Percentiles rank a stretch among this genome's conserved stretches.
These are phyloP conservation scores for Phytophthora pini DNA, from an alignment of 352 stramenopile species.

Conservation along the genomic window DNA sequence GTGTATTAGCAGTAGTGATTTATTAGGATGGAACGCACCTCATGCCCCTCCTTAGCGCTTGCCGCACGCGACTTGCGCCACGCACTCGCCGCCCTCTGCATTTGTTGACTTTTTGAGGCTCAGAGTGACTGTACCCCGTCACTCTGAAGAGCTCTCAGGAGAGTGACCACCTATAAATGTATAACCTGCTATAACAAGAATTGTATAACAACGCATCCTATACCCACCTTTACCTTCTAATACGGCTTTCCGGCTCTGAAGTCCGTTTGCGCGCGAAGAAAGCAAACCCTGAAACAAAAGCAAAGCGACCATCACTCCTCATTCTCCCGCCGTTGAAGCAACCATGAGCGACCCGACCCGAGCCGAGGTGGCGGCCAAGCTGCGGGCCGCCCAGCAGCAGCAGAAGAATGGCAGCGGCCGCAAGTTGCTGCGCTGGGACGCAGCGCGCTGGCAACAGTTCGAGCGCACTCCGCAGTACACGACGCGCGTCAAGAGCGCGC, in stretches of 20 bases:
- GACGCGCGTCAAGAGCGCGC: conserved; percentile 54
- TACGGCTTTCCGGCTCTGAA: conserved; percentile 5
- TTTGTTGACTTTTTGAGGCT: not conserved
- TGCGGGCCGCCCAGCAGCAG: conserved; percentile 38
- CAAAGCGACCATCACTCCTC: conserved; percentile 38
- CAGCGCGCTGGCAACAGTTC: conserved; percentile 68
- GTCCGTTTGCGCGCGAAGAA: conserved; percentile 12
- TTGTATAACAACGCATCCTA: not conserved
- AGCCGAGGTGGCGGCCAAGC: conserved; percentile 51
- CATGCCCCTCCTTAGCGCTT: conserved; percentile 51
- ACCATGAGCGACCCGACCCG: conserved; percentile 37
- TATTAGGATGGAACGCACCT: conserved; percentile 22
- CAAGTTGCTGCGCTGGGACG: conserved; percentile 76
- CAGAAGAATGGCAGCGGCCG: conserved; percentile 32
- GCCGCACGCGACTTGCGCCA: conserved; percentile 53
- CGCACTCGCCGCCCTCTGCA: conserved; percentile 36
- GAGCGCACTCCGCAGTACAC: conserved; percentile 63
- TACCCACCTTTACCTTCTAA: not conserved
- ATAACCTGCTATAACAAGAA: not conserved
- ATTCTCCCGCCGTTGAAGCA: conserved; percentile 13
- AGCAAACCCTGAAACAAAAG: conserved; percentile 12
- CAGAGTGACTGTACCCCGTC: not conserved
- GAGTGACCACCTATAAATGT: too few relatives aligned
- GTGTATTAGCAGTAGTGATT: too few relatives aligned
- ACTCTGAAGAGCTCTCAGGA: not conserved